phyloP scores from a whole-genome alignment of 257 asterid genomes.

The Apocynum venetum region DNA sequence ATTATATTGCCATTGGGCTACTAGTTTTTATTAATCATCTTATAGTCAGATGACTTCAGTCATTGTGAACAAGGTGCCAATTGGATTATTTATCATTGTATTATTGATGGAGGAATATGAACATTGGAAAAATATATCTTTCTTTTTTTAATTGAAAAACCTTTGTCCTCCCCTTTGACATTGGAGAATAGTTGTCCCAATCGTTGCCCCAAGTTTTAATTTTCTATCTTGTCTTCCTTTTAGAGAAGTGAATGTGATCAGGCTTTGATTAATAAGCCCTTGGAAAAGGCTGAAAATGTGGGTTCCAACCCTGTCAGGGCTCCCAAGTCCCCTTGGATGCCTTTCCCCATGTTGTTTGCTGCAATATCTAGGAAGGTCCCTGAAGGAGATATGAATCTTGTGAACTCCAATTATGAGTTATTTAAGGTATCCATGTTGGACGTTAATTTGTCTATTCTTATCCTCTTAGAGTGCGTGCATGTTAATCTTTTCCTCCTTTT shows the following conservation, averaged over 20 bases:
- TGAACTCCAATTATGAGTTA: slow-evolving; percentile 41
- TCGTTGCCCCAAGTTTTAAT: background rate
- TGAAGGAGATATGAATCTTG: slow-evolving; percentile 51
- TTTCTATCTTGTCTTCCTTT: slow-evolving; percentile 10
- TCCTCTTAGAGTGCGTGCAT: background rate
- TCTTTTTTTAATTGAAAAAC: no score
- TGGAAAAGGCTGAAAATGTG: slow-evolving; percentile 21
- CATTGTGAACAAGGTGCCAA: background rate
- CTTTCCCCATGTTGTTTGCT: slow-evolving; percentile 66
- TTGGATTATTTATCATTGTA: background rate
- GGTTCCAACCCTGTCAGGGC: slow-evolving; percentile 23
- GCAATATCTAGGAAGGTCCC: slow-evolving; percentile 58
- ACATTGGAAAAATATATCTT: background rate
- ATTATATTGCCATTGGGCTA: background rate
- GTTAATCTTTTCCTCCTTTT: slow-evolving; percentile 6
- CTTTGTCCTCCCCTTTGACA: background rate
- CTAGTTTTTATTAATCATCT: background rate
- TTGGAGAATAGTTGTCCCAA: background rate
- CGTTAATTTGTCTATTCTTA: background rate
- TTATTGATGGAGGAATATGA: background rate
- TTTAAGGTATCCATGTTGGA: slow-evolving; percentile 49
- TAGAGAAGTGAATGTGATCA: slow-evolving; percentile 37
- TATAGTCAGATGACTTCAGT: background rate
- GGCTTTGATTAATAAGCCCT: slow-evolving; percentile 24
- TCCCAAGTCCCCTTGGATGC: slow-evolving; percentile 88